Percentiles rank a stretch among this genome's conserved stretches.
These are phyloP conservation scores for Didymella glomerata DNA, from an alignment of 2,329 filamentous ascomycete genomes.

Conservation along the genomic window DNA sequence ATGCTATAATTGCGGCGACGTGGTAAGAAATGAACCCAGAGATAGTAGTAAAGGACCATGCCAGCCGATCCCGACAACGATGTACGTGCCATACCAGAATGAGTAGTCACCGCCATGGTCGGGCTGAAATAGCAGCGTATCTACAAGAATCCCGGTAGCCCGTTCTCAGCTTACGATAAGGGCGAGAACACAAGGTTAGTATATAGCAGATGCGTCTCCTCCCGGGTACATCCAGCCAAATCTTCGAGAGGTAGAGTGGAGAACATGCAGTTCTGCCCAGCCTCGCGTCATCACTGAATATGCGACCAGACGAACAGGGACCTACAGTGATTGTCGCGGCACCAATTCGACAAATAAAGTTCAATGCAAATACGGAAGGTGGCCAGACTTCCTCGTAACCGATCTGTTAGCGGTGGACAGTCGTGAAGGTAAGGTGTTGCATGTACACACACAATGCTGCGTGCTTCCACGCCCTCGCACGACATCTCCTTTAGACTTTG, in stretches of 20 bases:
- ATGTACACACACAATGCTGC: neutral
- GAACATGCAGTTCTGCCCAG: neutral
- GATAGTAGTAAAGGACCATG: constrained; percentile 19
- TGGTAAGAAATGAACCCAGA: constrained; percentile 43
- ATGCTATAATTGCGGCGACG: constrained; percentile 35
- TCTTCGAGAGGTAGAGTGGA: neutral
- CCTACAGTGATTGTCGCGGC: neutral
- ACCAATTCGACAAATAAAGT: neutral
- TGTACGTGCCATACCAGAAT: constrained; percentile 78
- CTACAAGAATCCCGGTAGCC: neutral
- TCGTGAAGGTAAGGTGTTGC: neutral
- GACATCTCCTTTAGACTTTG: neutral
- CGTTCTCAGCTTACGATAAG: neutral
- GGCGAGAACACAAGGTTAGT: neutral
- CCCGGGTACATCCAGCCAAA: neutral
- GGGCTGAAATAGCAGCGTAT: neutral
- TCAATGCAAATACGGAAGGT: neutral
- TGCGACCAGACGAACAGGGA: neutral
- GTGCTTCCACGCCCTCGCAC: neutral
- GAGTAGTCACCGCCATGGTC: constrained; percentile 63
- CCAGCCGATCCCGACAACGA: constrained; percentile 66
- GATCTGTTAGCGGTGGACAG: neutral
- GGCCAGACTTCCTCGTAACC: neutral
- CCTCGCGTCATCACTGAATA: neutral
- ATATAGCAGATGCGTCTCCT: neutral